Base-by-base conservation (phyloP, 306 rosid genomes). In the Dalbergia oliveri region DNA sequence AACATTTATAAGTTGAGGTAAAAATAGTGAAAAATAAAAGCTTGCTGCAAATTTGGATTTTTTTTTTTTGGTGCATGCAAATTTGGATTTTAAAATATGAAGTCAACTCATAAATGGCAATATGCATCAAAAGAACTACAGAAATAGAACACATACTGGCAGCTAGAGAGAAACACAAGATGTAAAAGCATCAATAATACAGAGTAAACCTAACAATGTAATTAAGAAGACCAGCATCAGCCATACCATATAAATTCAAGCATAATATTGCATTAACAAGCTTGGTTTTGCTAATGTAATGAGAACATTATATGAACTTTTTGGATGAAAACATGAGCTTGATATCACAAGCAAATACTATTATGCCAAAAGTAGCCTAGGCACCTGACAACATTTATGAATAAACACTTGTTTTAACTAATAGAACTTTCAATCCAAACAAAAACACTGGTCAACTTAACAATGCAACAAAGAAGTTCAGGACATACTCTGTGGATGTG, bases 401-500 rank as follows among this genome's bases (percentile, higher is more conserved):
- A 61, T 37, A 60, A 82, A 70, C 57, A 72, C 39, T 35, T 44
- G 49, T 23, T 49, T 60, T 37, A 13, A 37, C 44, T 64, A 73
- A 47, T 35, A 77, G 73, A 68, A 72, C 39, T 61, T 62, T 18
- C 26, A 84, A 78, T 75, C 49, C 51, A 66, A 31, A 9, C 3
- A 33, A 50, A 73, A 66, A 73, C 8, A 31, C 3, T 16, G 44
- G 35, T 16, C 70, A 58, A 34, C 66, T 39, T 33, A 49, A 26
- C 33, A 62, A 77, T 33, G 47, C 51, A 57, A 56, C 18, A 78
- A 41, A 51, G 18, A 69, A 83, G 79, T 60, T 67, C 4, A 57
- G 78, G 79, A 66, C 97, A 69, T 95, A 95, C 99, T 95, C 99
- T 67, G 98, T 95, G 34, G 99, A 86, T 37, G 98, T 91, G 72